Conservation (phyloP, 2,329 filamentous ascomycete genomes). For the Boeremia exigua region DNA sequence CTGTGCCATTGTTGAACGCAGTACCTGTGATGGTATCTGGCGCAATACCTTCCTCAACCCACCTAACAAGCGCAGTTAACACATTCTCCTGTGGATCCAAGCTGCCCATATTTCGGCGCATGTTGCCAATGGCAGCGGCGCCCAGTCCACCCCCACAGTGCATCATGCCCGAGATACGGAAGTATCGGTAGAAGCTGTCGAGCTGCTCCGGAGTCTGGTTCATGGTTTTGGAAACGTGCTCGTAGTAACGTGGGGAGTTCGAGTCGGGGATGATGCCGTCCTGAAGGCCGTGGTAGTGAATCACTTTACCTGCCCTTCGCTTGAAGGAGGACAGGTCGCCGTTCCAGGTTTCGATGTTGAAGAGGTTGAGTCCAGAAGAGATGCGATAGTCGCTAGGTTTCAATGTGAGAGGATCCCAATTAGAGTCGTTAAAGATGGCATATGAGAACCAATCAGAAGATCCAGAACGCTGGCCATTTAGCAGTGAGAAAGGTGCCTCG, state of each 20-base stretch:
- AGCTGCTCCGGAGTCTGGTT: constrained; percentile 29
- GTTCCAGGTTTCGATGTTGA: constrained; percentile 39
- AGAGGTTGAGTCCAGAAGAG: constrained; percentile 39
- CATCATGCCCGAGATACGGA: constrained; percentile 57
- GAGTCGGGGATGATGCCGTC: constrained; percentile 49
- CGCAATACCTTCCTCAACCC: constrained; percentile 49
- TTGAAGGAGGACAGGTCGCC: constrained; percentile 48
- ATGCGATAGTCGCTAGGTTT: constrained; percentile 29
- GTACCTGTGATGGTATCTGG: constrained; percentile 44
- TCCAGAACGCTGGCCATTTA: constrained; percentile 28
- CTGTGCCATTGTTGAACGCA: constrained; percentile 24
- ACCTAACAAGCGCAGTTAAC: constrained; percentile 52
- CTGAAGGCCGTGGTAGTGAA: constrained; percentile 24
- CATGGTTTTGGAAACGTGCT: constrained; percentile 50
- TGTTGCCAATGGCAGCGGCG: constrained; percentile 29
- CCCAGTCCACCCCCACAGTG: constrained; percentile 57
- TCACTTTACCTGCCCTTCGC: constrained; percentile 21
- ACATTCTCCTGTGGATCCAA: constrained; percentile 50
- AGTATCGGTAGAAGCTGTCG: constrained; percentile 54
- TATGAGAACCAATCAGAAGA: constrained; percentile 54
- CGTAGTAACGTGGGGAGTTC: constrained; percentile 54
- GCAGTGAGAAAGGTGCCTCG: constrained; percentile 51
- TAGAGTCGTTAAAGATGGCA: constrained; percentile 52
- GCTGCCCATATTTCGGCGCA: background rate
- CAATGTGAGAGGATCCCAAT: constrained; percentile 49